A percentile compares a stretch with the other conserved stretches of the same genome.
phyloP scores from a whole-genome alignment of 2,329 filamentous ascomycete species.

The Colletotrichum sublineola region DNA sequence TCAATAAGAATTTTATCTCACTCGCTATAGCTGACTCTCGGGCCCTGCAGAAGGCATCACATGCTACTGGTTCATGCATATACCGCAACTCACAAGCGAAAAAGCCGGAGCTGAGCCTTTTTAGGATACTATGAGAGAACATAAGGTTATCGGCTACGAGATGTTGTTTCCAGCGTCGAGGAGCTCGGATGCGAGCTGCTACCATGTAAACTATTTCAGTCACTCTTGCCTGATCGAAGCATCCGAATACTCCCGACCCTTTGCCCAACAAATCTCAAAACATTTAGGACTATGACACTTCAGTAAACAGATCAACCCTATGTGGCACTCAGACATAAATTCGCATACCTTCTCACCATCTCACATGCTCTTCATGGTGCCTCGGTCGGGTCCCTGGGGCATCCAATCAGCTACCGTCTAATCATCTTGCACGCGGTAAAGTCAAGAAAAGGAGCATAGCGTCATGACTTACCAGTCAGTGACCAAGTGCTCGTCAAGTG shows the following conservation, averaged over 20 bases:
- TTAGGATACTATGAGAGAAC: conserved; percentile 50
- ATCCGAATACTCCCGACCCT: not conserved
- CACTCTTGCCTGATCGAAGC: not conserved
- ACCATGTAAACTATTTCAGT: not conserved
- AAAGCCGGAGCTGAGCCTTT: conserved; percentile 72
- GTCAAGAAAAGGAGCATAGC: accelerated
- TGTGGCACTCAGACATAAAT: not conserved
- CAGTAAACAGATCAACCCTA: not conserved
- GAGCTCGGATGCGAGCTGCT: not conserved
- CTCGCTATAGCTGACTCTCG: no score
- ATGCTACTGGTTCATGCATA: no score
- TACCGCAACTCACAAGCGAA: conserved; percentile 63
- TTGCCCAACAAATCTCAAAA: no score
- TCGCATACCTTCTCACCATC: not conserved
- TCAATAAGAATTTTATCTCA: no score
- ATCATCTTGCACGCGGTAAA: not conserved
- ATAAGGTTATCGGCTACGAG: not conserved
- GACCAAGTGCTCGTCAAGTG: conserved; percentile 78
- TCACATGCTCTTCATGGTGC: not conserved
- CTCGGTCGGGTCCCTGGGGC: conserved; percentile 14
- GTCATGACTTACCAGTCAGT: conserved; percentile 69
- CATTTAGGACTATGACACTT: not conserved
- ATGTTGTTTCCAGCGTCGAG: not conserved
- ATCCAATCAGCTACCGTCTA: not conserved
- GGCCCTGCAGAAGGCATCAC: no score